Evolutionary conservation across 805 yeast species (phyloP).

Genomic region (Saccharomycopsis oosterbeekiorum): DNA sequence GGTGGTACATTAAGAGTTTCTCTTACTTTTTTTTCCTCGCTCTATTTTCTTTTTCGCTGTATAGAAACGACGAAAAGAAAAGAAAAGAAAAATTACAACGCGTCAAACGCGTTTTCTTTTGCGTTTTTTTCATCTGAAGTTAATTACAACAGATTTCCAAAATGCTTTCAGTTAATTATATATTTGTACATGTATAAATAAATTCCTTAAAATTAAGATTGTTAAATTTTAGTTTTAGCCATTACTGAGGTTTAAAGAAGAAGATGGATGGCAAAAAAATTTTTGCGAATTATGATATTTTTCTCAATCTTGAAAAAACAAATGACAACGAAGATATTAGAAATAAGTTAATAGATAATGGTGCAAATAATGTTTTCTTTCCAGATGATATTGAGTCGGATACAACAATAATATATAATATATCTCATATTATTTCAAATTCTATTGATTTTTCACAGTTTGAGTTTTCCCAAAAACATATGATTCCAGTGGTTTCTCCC

Average conservation of each 20-base stretch:
- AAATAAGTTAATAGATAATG: conserved; percentile 21
- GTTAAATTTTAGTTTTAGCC: neutral
- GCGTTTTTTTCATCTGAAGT: too few species aligned
- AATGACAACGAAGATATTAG: conserved; percentile 18
- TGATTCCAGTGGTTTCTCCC: conserved; percentile 59
- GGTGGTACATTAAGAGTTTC: too few species aligned
- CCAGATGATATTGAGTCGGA: neutral
- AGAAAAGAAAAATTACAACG: neutral
- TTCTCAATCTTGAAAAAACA: conserved; percentile 19
- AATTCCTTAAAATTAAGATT: too few species aligned
- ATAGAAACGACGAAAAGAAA: neutral
- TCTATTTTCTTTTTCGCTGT: neutral
- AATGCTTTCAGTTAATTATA: too few species aligned
- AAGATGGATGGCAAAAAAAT: conserved; percentile 13
- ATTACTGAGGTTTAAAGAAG: neutral
- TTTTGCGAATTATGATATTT: conserved; percentile 19
- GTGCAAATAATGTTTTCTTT: conserved; percentile 22
- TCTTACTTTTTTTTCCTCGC: neutral
- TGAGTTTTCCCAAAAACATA: conserved; percentile 33
- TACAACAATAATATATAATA: neutral
- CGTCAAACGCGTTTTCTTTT: neutral
- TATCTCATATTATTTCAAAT: conserved; percentile 43
- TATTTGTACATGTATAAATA: too few species aligned
- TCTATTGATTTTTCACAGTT: conserved; percentile 45
- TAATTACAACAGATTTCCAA: too few species aligned